Evolutionary conservation across 2,329 filamentous ascomycete genomes (phyloP), one percentile per base, ranked within the genome.

Genomic region (Aspergillus brasiliensis): DNA sequence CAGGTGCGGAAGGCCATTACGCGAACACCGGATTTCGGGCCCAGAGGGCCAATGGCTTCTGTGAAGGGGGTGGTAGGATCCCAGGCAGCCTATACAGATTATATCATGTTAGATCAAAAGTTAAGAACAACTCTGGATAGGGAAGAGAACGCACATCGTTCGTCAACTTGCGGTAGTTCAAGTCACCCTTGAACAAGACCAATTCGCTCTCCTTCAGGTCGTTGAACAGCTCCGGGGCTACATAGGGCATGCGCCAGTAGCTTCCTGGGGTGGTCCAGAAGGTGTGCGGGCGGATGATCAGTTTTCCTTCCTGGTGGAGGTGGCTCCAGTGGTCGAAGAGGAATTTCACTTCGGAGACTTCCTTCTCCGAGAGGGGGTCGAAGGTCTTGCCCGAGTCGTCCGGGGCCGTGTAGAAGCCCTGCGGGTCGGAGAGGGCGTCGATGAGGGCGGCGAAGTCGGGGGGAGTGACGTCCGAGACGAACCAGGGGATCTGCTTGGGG

Each of bases 401-500:
- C 28, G 92, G 87, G 0, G 88, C 87, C 0, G 86, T 86, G 78
- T 95, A 98, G 77, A 98, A 97, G 10, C 78, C 70, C 67, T 89
- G 87, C 0, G 95, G 91, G 67, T 88, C 84, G 6, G 88, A 86
- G n/a, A 99, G 84, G 4, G 90, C 91, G 63, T 85, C 87, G 54
- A 99, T 85, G 2, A 98, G 84, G n/a, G 89, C 87, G 1, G 82
- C 83, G 69, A 98, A 97, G 77, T 99, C 95, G 42, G 81, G 83
- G 0, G 94, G 93, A 10, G 97, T 78, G 3, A 98, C 95, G 70
- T 99, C 95, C 0, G 92, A 97, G 51, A 99, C 95, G 73, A 98
- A 99, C 95, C 95, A 99, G 0, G 95, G 95, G 60, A 99, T 93
- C 21, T 88, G 89, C 80, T 99, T 99, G 54, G 95, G 93, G 71